Evolutionary conservation across 441 rosid species (phyloP).

Genomic region (Eruca vesicaria): DNA sequence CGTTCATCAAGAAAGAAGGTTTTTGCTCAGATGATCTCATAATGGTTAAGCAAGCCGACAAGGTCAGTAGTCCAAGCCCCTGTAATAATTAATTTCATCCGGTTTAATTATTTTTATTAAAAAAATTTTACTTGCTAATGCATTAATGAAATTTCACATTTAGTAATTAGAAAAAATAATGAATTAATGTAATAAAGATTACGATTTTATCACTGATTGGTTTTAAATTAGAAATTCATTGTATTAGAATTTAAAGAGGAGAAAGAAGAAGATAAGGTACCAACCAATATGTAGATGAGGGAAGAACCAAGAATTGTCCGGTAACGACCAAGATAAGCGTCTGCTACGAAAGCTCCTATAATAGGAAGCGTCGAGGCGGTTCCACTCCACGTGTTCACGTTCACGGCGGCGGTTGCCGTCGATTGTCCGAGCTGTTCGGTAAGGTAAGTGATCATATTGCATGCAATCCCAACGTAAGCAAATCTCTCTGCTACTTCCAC

Average conservation of each 20-base stretch:
- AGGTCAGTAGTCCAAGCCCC: constrained; percentile 4
- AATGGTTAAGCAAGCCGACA: neutral
- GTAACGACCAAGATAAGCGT: constrained; percentile 16
- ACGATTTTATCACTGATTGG: neutral
- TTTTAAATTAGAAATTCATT: neutral
- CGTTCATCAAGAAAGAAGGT: constrained; percentile 4
- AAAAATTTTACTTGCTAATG: neutral
- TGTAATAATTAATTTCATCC: neutral
- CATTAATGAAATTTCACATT: neutral
- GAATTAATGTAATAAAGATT: too few relatives aligned
- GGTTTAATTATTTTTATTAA: neutral
- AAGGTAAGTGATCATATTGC: constrained; percentile 5
- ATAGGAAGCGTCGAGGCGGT: constrained; percentile 13
- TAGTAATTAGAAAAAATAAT: neutral
- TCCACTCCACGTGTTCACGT: constrained; percentile 3
- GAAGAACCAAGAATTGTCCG: constrained; percentile 14
- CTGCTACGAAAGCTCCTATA: constrained; percentile 9
- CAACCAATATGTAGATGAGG: neutral
- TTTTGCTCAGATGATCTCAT: neutral
- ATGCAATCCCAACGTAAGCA: constrained; percentile 7
- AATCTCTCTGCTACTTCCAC: constrained; percentile 13
- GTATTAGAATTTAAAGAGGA: neutral
- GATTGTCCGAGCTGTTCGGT: constrained; percentile 8
- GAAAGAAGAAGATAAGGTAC: neutral
- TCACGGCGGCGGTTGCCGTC: constrained; percentile 11